Base-by-base conservation (phyloP, 371 early-diverging fungal species). In the Rhizopus sp. region DNA sequence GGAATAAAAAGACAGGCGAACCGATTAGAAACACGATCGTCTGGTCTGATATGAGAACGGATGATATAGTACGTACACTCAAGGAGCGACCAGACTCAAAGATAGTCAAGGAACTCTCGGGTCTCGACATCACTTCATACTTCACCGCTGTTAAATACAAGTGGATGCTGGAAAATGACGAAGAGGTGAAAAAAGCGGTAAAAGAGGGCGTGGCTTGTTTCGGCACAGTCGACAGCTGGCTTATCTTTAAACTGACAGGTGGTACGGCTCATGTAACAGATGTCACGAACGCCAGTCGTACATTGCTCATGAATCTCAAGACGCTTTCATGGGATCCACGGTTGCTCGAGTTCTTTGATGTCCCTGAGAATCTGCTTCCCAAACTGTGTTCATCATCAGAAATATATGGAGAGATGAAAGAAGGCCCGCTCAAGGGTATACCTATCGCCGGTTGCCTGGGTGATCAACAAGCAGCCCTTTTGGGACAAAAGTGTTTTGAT, bases 401-500 rank as follows among this genome's bases (percentile, higher is more conserved):
- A 49, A 57, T 89, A 0, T 94, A 93, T 72, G 96, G 93, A n/a
- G 61, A 73, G 17, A 63, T 94, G 53, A 62, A 56, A 9, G 53
- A 62, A 7, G 88, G 88, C 4, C 69, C 89, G 0, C 77, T 87
- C 13, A 59, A 67, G 64, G 91, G 88, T 39, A 64, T 92, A 5
- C 89, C 92, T 2, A 84, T 95, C 17, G 69, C 91, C 10, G 95
- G 93, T 7, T 90, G 92, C 63, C 72, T 98, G 30, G 98, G 98
- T 34, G 98, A 98, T 77, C 98, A 98, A 68, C 98, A 98, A 66
- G 93, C 96, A 13, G 97, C 98, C 2, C 75, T 96, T 38, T 95
- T 98, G 17, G 98, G 98, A 5, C 98, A 97, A 68, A 84, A 87
- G 55, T 97, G 98, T 72, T 92, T 95, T 66, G 50, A 49, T 4